A percentile compares a stretch with the other conserved stretches of the same genome.
Evolutionary conservation across 805 yeast species (phyloP).

Genomic region (Yarrowia osloensis): DNA sequence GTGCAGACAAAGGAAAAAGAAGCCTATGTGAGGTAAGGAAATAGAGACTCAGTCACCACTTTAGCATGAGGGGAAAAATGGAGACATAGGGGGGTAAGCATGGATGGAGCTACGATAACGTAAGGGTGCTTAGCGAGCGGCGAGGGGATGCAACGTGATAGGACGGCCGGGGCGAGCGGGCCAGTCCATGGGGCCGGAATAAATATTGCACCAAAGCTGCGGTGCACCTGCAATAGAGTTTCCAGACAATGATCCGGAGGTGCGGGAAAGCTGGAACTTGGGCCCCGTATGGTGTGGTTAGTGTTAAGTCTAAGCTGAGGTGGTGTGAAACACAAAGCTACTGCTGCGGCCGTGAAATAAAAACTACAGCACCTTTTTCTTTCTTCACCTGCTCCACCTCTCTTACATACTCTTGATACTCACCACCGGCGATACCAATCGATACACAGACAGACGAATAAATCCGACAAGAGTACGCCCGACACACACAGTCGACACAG

Average conservation of each 20-base stretch:
- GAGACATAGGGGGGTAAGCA: background rate
- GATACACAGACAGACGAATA: background rate
- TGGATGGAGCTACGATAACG: slow-evolving; percentile 7
- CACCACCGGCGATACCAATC: background rate
- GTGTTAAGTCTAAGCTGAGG: slow-evolving; percentile 15
- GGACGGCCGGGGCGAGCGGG: too few species aligned
- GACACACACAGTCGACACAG: too few species aligned
- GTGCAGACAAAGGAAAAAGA: background rate
- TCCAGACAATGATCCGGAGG: slow-evolving; percentile 14
- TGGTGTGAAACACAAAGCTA: slow-evolving; percentile 27
- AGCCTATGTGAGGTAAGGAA: background rate
- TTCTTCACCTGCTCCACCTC: background rate
- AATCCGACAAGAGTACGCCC: background rate
- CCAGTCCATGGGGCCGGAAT: background rate
- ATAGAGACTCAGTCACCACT: background rate
- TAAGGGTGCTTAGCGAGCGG: slow-evolving; percentile 3
- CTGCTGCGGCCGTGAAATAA: slow-evolving; percentile 11
- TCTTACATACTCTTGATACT: background rate
- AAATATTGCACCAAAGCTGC: slow-evolving; percentile 1
- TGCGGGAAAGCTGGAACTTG: background rate
- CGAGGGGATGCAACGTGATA: too few species aligned
- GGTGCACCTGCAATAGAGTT: background rate
- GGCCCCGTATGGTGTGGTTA: slow-evolving; percentile 1
- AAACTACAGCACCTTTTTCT: background rate
- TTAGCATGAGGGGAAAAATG: slow-evolving; percentile 12